A percentile compares a stretch with the other conserved stretches of the same genome.
Evolutionary conservation across 768 basidiomycete genomes (phyloP).

Genomic region (Boletus patriciae): DNA sequence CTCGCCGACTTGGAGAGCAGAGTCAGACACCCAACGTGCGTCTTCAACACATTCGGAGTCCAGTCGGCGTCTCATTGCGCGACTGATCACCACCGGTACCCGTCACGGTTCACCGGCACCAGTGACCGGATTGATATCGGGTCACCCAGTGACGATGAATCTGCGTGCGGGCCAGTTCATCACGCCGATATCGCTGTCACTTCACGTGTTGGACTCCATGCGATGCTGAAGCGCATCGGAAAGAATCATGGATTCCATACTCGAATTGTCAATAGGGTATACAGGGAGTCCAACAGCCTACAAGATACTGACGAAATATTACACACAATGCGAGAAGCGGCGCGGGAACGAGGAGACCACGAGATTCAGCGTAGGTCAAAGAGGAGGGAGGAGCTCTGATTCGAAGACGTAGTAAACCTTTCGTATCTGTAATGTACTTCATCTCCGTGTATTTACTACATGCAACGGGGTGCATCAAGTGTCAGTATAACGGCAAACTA

Average conservation of each 20-base stretch:
- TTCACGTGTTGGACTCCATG: not conserved
- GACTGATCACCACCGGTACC: too few species aligned
- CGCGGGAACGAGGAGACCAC: not conserved
- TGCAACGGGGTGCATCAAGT: too few species aligned
- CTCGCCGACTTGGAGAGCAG: too few species aligned
- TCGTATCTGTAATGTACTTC: too few species aligned
- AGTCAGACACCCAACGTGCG: too few species aligned
- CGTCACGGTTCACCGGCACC: too few species aligned
- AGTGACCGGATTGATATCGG: too few species aligned
- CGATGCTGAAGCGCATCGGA: not conserved
- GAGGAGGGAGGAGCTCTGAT: not conserved
- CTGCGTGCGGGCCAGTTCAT: not conserved
- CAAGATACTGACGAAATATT: not conserved
- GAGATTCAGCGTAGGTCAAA: not conserved
- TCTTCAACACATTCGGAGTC: too few species aligned
- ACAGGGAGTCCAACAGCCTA: not conserved
- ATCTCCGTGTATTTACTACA: too few species aligned
- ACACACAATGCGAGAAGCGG: not conserved
- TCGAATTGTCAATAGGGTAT: not conserved
- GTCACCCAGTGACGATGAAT: not conserved
- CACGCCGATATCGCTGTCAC: not conserved
- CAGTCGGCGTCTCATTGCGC: too few species aligned
- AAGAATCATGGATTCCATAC: not conserved
- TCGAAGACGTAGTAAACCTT: too few species aligned
- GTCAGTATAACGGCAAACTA: too few species aligned